Conservation (phyloP, 306 rosid genomes). For the Sesbania bispinosa region DNA sequence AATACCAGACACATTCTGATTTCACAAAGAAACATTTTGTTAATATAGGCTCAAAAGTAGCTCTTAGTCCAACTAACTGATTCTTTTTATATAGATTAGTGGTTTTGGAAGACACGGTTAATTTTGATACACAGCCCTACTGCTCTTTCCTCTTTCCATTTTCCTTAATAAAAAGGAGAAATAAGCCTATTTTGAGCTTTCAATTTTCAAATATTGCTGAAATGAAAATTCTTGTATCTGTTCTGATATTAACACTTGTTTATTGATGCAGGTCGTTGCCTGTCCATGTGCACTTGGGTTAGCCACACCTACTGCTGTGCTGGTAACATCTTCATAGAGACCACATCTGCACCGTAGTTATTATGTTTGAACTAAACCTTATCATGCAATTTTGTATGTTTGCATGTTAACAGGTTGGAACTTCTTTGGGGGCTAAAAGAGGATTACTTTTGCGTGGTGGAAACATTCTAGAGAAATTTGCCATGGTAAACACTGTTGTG, state of each 20-base stretch:
- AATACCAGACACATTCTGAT: neutral
- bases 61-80: conserved; percentile 4
- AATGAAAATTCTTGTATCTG: neutral
- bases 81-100: neutral
- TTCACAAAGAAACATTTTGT: neutral
- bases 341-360: conserved; percentile 5
- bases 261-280: conserved; percentile 76
- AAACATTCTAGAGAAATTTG: conserved; percentile 80
- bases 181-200: conserved; percentile 9
- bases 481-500: conserved; percentile 77
- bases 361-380: conserved; percentile 6
- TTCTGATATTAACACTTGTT: conserved; percentile 19
- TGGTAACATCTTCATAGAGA: conserved; percentile 52
- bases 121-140: neutral
- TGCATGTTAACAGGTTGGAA: conserved; percentile 93
- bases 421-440: conserved; percentile 90
- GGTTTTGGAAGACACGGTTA: neutral
- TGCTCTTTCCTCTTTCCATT: neutral
- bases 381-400: conserved; percentile 14
- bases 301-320: conserved; percentile 98
- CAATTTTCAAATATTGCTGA: conserved; percentile 25
- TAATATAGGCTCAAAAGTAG: neutral
- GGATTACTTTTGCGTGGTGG: conserved; percentile 97
- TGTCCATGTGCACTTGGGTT: conserved; percentile 99
- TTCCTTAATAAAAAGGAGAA: neutral